Evolutionary conservation across 257 asterid species (phyloP).

Genomic region (Solanum tacnaense): DNA sequence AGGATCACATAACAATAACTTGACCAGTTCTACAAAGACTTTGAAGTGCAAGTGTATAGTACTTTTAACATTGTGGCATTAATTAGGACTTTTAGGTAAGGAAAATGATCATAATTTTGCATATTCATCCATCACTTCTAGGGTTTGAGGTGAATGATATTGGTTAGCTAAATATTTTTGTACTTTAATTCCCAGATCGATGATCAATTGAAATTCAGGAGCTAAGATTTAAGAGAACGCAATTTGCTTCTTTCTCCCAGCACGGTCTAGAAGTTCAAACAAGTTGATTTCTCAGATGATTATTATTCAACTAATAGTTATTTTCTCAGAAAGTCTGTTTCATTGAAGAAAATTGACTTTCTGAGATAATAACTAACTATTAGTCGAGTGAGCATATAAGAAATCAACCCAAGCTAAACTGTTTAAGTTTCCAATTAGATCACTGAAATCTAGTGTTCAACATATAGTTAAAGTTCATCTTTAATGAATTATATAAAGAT

Average conservation of each 20-base stretch:
- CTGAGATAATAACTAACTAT: not conserved
- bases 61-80: not conserved
- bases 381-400: not conserved
- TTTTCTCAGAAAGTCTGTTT: not conserved
- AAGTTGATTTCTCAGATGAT: not conserved
- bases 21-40: not conserved
- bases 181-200: not conserved
- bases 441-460: not conserved
- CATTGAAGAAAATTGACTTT: not conserved
- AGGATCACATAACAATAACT: not conserved
- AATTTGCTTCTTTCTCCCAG: not conserved
- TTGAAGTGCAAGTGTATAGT: not conserved
- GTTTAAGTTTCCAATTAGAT: not conserved
- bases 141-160: not conserved
- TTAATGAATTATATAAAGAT: not conserved
- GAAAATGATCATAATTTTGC: not conserved
- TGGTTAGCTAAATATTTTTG: not conserved
- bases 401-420: not conserved
- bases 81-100: not conserved
- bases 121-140: not conserved
- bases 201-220: not conserved
- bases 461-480: not conserved
- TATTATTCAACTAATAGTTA: not conserved
- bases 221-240: not conserved
- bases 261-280: not conserved